Evolutionary conservation across 192 early-diverging fungal genomes (phyloP).

Genomic region (Coemansia sp.): DNA sequence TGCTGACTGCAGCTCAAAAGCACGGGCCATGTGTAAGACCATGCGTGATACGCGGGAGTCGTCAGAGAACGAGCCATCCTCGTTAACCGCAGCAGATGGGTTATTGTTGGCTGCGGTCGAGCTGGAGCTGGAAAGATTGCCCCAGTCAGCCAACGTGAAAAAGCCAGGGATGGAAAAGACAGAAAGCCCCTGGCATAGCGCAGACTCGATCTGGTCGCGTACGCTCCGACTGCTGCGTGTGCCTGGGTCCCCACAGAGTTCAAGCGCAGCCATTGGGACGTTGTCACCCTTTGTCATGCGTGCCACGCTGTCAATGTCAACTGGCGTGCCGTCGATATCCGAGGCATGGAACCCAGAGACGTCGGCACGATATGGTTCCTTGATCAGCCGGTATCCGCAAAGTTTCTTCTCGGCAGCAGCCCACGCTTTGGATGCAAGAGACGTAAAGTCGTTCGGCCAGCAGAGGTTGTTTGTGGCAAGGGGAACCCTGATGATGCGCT

Average conservation of each 20-base stretch:
- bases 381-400: constrained; percentile 28
- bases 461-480: constrained; percentile 79
- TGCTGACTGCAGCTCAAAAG: constrained; percentile 31
- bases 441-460: constrained; percentile 42
- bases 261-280: constrained; percentile 42
- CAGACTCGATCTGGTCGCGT: constrained; percentile 42
- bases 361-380: constrained; percentile 27
- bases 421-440: constrained; percentile 24
- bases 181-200: constrained; percentile 49
- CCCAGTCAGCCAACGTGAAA: constrained; percentile 20
- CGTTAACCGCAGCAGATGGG: constrained; percentile 14
- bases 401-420: constrained; percentile 28
- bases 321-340: constrained; percentile 25
- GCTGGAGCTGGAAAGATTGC: constrained; percentile 29
- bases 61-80: constrained; percentile 27
- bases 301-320: constrained; percentile 22
- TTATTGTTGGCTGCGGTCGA: background rate
- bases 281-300: constrained; percentile 33
- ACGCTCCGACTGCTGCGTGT: background rate
- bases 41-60: constrained; percentile 31
- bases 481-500: constrained; percentile 74
- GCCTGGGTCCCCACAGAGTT: constrained; percentile 10
- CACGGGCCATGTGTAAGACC: constrained; percentile 32
- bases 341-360: constrained; percentile 34
- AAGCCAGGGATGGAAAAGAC: constrained; percentile 39